A percentile compares a stretch with the other conserved stretches of the same genome.
These are phyloP conservation scores for Ophiocordyceps australis DNA, from an alignment of 2,329 filamentous ascomycete species.

Conservation along the genomic window DNA sequence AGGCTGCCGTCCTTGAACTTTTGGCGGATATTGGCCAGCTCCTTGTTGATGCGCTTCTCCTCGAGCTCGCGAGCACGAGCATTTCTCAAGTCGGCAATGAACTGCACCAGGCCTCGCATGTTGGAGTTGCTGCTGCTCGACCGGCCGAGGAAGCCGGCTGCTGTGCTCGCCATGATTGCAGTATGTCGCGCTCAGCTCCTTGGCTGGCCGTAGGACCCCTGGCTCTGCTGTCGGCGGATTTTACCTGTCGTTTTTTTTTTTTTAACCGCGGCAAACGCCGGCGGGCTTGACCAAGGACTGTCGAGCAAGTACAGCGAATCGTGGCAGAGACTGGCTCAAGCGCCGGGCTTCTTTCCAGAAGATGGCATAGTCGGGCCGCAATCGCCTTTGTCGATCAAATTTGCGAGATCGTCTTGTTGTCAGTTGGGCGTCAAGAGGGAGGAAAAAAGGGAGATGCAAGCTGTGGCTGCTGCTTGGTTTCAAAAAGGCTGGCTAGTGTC, in stretches of 20 bases:
- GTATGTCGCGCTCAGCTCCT: too few relatives aligned
- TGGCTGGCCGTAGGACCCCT: slow-evolving; percentile 3
- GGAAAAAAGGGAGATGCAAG: too few relatives aligned
- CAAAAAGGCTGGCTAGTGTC: too few relatives aligned
- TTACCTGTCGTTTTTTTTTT: background rate
- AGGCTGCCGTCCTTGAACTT: slow-evolving; percentile 95
- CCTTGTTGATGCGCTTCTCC: slow-evolving; percentile 99
- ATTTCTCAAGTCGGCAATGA: slow-evolving; percentile 93
- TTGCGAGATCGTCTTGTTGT: too few relatives aligned
- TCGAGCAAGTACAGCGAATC: too few relatives aligned
- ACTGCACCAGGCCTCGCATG: slow-evolving; percentile 81
- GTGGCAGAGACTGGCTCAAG: too few relatives aligned
- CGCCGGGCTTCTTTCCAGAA: slow-evolving; percentile 11
- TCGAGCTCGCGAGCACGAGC: slow-evolving; percentile 88
- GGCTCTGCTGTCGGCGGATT: background rate
- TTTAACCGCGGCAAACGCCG: too few relatives aligned
- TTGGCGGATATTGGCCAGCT: slow-evolving; percentile 92
- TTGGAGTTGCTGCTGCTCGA: slow-evolving; percentile 47
- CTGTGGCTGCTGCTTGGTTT: too few relatives aligned
- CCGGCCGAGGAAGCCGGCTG: slow-evolving; percentile 44
- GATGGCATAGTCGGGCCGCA: slow-evolving; percentile 14
- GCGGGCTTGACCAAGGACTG: too few relatives aligned
- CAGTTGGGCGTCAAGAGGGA: too few relatives aligned
- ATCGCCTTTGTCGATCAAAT: too few relatives aligned
- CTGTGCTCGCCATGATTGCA: slow-evolving; percentile 33